A percentile compares a stretch with the other conserved stretches of the same genome.
Evolutionary conservation across 768 basidiomycete genomes (phyloP).

Genomic region (Hebeloma cylindrosporum): DNA sequence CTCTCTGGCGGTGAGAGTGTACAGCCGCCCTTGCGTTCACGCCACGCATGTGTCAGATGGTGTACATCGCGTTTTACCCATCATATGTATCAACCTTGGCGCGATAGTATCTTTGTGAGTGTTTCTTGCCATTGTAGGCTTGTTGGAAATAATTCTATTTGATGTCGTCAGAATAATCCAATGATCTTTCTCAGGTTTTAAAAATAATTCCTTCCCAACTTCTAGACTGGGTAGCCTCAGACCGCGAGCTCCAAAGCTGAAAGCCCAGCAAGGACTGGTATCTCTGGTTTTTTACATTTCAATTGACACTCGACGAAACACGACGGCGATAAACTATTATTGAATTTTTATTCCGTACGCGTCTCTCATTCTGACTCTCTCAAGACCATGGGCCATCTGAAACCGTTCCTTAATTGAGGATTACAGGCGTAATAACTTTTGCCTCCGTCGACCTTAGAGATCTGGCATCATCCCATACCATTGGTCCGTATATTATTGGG

Average conservation of each 20-base stretch:
- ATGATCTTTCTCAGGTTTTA: slow-evolving; percentile 25
- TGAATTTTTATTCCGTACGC: background rate
- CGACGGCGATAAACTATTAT: background rate
- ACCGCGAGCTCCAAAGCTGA: too few species aligned
- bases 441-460: slow-evolving; percentile 25
- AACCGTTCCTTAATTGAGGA: slow-evolving; percentile 15
- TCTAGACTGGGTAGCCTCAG: slow-evolving; percentile 28
- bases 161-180: slow-evolving; percentile 21
- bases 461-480: slow-evolving; percentile 26
- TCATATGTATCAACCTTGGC: slow-evolving; percentile 26
- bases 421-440: slow-evolving; percentile 20
- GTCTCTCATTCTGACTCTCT: slow-evolving; percentile 9
- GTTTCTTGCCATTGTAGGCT: slow-evolving; percentile 21
- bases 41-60: background rate
- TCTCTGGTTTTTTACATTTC: slow-evolving; percentile 1
- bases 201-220: slow-evolving; percentile 22
- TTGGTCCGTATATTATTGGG: slow-evolving; percentile 24
- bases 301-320: too few species aligned
- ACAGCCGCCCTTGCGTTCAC: too few species aligned
- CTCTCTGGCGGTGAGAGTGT: too few species aligned
- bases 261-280: too few species aligned
- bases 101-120: slow-evolving; percentile 29
- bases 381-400: slow-evolving; percentile 22
- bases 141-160: slow-evolving; percentile 16
- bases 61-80: too few species aligned